A percentile compares a stretch with the other conserved stretches of the same genome.
Evolutionary conservation across 2,329 filamentous ascomycete species (phyloP).

Genomic region (Gaeumannomyces sp.): DNA sequence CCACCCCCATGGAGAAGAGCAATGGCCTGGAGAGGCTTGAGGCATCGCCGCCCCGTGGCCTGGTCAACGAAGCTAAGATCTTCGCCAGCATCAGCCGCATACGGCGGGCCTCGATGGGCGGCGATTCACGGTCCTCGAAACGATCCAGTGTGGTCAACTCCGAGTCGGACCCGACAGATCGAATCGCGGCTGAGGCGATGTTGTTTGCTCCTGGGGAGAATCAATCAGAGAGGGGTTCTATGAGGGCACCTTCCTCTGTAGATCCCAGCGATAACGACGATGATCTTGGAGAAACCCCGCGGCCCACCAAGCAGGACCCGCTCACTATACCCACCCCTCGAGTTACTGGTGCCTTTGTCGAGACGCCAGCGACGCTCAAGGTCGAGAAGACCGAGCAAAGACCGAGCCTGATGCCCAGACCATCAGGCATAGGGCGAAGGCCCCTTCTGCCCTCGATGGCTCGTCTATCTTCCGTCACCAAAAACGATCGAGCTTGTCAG

Average conservation of each 20-base stretch:
- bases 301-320: conserved; percentile 31
- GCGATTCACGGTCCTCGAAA: conserved; percentile 43
- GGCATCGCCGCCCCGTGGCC: background rate
- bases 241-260: conserved; percentile 42
- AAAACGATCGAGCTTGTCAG: background rate
- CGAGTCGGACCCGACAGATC: conserved; percentile 48
- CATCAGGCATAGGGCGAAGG: background rate
- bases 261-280: conserved; percentile 28
- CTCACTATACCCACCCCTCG: conserved; percentile 46
- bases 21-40: background rate
- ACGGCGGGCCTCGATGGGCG: conserved; percentile 37
- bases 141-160: conserved; percentile 40
- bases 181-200: conserved; percentile 50
- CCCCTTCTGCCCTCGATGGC: background rate
- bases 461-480: conserved; percentile 2
- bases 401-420: background rate
- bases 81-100: conserved; percentile 18
- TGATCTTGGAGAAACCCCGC: conserved; percentile 40
- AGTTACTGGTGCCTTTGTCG: conserved; percentile 50
- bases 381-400: conserved; percentile 23
- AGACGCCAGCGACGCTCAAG: conserved; percentile 45
- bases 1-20: background rate
- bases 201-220: conserved; percentile 47
- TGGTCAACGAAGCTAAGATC: conserved; percentile 4
- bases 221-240: conserved; percentile 49